phyloP scores from a whole-genome alignment of 208 protist species.

The Trichomonas gallinae region DNA sequence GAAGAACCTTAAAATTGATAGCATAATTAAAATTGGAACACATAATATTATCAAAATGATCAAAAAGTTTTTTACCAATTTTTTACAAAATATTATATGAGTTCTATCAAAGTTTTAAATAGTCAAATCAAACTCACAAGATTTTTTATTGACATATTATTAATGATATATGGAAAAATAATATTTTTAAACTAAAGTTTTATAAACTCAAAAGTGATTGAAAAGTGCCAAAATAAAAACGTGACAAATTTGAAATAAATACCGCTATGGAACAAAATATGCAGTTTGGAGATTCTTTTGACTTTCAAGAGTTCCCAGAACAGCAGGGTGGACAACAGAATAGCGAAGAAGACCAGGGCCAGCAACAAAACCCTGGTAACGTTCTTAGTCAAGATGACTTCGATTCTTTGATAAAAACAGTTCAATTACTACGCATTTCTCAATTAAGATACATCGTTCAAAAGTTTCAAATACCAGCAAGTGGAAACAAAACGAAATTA shows the following conservation, averaged over 20 bases:
- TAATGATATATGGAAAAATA: neutral
- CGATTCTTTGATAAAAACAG: neutral
- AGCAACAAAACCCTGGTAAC: neutral
- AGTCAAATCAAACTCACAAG: neutral
- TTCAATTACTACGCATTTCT: slow-evolving; percentile 7
- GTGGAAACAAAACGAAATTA: slow-evolving; percentile 6
- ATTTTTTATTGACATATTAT: neutral
- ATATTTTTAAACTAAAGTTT: neutral
- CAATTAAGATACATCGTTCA: slow-evolving; percentile 3
- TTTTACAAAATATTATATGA: neutral
- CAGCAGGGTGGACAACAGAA: neutral
- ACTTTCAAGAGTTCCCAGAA: neutral
- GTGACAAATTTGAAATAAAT: neutral
- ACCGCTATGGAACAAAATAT: neutral
- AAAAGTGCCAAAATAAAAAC: neutral
- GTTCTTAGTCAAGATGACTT: neutral
- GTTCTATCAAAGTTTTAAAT: neutral
- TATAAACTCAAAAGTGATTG: neutral
- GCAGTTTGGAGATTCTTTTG: neutral
- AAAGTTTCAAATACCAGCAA: neutral
- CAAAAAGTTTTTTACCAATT: too few relatives aligned
- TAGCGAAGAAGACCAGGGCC: neutral
- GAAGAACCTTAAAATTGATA: too few relatives aligned
- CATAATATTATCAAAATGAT: too few relatives aligned
- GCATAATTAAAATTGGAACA: too few relatives aligned